phyloP scores from a whole-genome alignment of 2,329 filamentous ascomycete species.

The Alternaria gaisen region DNA sequence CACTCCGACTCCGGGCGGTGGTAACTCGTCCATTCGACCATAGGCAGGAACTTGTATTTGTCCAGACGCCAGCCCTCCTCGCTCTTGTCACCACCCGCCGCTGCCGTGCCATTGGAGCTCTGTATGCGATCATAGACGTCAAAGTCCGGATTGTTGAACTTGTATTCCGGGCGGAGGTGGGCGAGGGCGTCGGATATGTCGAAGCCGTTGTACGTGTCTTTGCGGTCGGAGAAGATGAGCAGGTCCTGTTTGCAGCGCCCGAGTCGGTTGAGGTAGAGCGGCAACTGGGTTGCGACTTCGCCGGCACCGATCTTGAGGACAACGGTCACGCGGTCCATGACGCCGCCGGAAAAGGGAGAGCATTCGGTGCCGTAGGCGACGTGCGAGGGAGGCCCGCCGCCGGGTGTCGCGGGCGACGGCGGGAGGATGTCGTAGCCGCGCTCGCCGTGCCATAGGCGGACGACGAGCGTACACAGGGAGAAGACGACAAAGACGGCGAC shows the following conservation, averaged over 20 bases:
- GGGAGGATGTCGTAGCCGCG: conserved; percentile 45
- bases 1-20: conserved; percentile 44
- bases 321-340: conserved; percentile 60
- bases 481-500: conserved; percentile 35
- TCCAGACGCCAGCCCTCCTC: conserved; percentile 63
- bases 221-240: conserved; percentile 67
- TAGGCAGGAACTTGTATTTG: conserved; percentile 67
- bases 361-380: conserved; percentile 43
- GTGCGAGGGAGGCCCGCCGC: conserved; percentile 27
- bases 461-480: conserved; percentile 32
- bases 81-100: conserved; percentile 51
- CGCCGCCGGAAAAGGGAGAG: conserved; percentile 43
- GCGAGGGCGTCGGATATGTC: conserved; percentile 59
- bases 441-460: conserved; percentile 34
- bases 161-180: conserved; percentile 53
- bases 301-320: conserved; percentile 67
- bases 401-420: conserved; percentile 34
- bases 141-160: conserved; percentile 59
- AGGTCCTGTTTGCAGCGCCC: conserved; percentile 64
- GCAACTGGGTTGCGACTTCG: conserved; percentile 65
- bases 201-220: conserved; percentile 60
- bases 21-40: conserved; percentile 60
- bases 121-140: conserved; percentile 60
- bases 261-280: conserved; percentile 63
- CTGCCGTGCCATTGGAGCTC: conserved; percentile 40